Base-by-base conservation (phyloP, 768 basidiomycete genomes). In the Hemileccinum impolitum region DNA sequence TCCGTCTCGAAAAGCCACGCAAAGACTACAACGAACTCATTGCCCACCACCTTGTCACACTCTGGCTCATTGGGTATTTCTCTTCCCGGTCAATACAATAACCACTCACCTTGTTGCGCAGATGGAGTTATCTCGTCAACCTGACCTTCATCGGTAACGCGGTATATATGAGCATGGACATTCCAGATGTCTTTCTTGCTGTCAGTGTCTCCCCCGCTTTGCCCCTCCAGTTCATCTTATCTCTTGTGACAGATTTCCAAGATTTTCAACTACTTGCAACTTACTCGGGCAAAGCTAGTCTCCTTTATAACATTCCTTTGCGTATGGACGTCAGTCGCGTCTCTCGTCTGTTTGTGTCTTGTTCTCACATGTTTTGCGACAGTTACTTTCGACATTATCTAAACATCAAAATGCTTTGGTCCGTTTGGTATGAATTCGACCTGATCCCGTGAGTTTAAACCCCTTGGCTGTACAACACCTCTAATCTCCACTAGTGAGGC, bases 101-200 rank as follows among this genome's bases (percentile, higher is more conserved):
- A 12, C 6, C 11, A 32, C 39, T 55, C 47, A 56, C 31, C 13
- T 19, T 23, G 3, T 38, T 37, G 35, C 31, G 19, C 61, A 92
- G 90, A 32, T 91, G 91, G 90, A 92, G 90, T 57, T 90, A 92
- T 60, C 56, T 84, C 28, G 52, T 84, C 55, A 94, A 91, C 68
- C 37, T 92, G 45, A 97, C 94, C 0, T 68, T 80, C 44, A 94
- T 98, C 37, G 96, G 96, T 10, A 88, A 90, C 55, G 87, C 93
- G 6, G 80, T 99, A 25, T 98, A 86, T 60, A 77, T 94, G 71
- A 96, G 93, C 65, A 98, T 98, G 96, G 96, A 99, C 71, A 76
- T 94, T 17, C 92, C 94, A 0, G 96, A 99, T 63, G 70, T 82
- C 30, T 90, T 87, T 68, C 75, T 99, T 12, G 93, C 90, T 12